phyloP scores from a whole-genome alignment of 2,329 filamentous ascomycete species.

The Alternaria solani region DNA sequence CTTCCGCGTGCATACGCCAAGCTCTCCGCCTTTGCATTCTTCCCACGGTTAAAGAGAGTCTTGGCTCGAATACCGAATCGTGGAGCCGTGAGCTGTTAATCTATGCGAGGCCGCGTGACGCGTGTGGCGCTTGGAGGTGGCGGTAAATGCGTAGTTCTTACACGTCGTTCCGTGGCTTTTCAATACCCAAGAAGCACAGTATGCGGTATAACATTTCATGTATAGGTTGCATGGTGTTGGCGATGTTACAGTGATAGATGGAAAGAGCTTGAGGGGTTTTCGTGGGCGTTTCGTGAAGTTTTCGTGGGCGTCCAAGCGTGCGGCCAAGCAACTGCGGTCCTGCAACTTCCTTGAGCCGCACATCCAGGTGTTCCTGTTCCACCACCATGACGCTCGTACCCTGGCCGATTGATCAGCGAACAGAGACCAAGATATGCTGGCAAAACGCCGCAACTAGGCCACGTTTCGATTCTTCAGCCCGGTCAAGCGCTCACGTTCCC shows the following conservation, averaged over 20 bases:
- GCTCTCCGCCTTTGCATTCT: conserved; percentile 25
- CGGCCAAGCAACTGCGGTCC: conserved; percentile 4
- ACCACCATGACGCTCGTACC: neutral
- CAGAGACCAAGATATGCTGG: neutral
- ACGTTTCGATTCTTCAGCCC: neutral
- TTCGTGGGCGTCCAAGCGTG: conserved; percentile 11
- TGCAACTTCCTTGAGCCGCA: conserved; percentile 11
- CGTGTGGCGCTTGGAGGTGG: conserved; percentile 15
- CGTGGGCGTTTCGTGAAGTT: conserved; percentile 9
- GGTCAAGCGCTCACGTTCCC: neutral
- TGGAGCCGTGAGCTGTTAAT: conserved; percentile 17
- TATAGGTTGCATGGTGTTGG: neutral
- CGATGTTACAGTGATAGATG: conserved; percentile 14
- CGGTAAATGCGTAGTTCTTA: neutral
- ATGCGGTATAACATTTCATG: neutral
- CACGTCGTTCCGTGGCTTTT: neutral
- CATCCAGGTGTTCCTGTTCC: neutral
- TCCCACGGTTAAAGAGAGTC: conserved; percentile 28
- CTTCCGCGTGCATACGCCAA: conserved; percentile 21
- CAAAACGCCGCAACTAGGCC: neutral
- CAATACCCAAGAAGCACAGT: conserved; percentile 5
- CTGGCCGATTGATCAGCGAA: neutral
- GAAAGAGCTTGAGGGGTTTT: conserved; percentile 9
- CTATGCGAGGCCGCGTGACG: conserved; percentile 17
- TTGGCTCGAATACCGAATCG: conserved; percentile 21